Base-by-base conservation (phyloP, 805 yeast genomes). In the Starmerella davenportii region DNA sequence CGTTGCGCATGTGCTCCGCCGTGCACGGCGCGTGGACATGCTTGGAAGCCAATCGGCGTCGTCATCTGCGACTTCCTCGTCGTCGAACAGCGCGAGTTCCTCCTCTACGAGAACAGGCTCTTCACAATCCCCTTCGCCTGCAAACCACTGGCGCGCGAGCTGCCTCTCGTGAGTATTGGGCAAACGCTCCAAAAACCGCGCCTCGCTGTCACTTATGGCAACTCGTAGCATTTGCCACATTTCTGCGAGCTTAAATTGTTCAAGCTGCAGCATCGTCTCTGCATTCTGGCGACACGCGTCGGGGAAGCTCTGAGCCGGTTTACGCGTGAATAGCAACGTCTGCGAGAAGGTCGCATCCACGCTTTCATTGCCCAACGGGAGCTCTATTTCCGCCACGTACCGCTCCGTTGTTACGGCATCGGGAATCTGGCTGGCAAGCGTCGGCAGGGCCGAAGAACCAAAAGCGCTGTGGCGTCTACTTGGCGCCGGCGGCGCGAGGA, bases 201-300 rank as follows among this genome's bases (percentile, higher is more conserved):
- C 16, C 24, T 49, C 48, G 2, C 38, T 7, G 9, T 38, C 36
- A 7, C 43, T 45, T 2, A 44, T 30, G 1, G 54, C 49, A 4
- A 36, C 43, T 1, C 42, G 47, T 1, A 51, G 38, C 31, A 43
- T 35, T 9, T 34, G 19, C 54, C 53, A 51, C 14, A 44, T 20
- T 32, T 46, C 49, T 3, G 43, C 35, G 14, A 43, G 23, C 14
- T 38, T 41, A 31, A 27, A 38, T 20, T 44, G 33, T 8, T 32
- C 21, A n/a, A 29, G 15, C 14, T 21, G 16, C 21, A 19, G 30
- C 37, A 46, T 79, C 7, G 71, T 59, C 15, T 62, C 57, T 0
- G 80, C 68, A 50, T 78, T 78, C 47, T 64, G 57, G 18, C 65
- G 60, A 49, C 80, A 76, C 2, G 66, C 73, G 34, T 74, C 73